These are phyloP conservation scores for Groenewaldozyma salmanticensis DNA, from an alignment of 805 yeast species.

Conservation along the genomic window DNA sequence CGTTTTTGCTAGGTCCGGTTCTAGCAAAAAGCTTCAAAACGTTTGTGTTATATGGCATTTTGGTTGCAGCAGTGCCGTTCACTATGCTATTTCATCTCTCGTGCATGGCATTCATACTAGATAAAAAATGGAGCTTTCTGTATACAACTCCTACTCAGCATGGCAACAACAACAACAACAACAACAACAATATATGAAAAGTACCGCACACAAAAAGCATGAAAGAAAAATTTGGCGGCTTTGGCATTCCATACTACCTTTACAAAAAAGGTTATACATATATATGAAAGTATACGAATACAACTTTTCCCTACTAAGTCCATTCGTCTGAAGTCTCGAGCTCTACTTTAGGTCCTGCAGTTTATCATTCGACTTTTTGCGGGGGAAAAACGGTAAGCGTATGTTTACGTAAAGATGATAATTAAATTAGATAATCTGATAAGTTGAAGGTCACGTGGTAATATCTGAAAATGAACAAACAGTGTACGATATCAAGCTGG, in stretches of 20 bases:
- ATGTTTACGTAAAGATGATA: no score
- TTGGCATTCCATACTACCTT: neutral
- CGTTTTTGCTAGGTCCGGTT: no score
- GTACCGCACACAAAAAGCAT: neutral
- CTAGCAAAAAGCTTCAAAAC: no score
- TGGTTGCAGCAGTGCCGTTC: neutral
- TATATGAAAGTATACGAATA: neutral
- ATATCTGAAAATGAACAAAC: no score
- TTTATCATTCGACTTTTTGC: no score
- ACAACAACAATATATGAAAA: neutral
- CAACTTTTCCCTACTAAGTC: no score
- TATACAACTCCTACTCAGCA: neutral
- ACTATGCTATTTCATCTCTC: neutral
- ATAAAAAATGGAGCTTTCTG: neutral
- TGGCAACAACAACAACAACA: neutral
- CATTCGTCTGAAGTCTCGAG: no score
- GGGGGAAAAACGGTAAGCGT: no score
- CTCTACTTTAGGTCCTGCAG: no score
- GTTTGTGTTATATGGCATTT: neutral
- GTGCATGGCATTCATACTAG: neutral
- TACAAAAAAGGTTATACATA: neutral
- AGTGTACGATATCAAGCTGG: no score
- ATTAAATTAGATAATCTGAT: no score
- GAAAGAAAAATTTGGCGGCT: neutral
- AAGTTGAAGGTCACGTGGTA: no score